Evolutionary conservation across 2,329 filamentous ascomycete genomes (phyloP).

Genomic region (Xylariaceae sp.): DNA sequence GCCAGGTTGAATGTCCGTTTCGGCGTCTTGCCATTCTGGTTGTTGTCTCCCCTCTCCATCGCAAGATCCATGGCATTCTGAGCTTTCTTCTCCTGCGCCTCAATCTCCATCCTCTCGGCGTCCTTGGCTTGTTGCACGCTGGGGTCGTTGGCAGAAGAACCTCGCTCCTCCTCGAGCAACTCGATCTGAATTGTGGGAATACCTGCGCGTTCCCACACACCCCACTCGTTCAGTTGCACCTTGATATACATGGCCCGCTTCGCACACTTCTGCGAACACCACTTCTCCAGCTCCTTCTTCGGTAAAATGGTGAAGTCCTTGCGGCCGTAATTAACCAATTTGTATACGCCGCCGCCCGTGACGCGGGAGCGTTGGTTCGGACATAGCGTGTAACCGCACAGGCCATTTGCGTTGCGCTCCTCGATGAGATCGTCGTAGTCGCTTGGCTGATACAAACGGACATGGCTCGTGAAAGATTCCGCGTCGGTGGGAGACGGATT

Average conservation of each 20-base stretch:
- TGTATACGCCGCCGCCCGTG: constrained; percentile 58
- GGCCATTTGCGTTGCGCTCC: constrained; percentile 77
- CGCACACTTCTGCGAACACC: constrained; percentile 79
- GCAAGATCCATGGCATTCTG: constrained; percentile 29
- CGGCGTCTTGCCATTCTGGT: constrained; percentile 29
- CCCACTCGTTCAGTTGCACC: constrained; percentile 79
- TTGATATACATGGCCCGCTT: constrained; percentile 77
- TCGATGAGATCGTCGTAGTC: constrained; percentile 87
- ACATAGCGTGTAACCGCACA: constrained; percentile 84
- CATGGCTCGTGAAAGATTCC: constrained; percentile 56
- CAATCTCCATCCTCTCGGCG: constrained; percentile 16
- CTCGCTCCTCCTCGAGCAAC: constrained; percentile 54
- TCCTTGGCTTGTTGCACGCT: constrained; percentile 14
- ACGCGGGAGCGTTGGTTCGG: constrained; percentile 54
- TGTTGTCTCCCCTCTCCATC: constrained; percentile 30
- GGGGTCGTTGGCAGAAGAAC: constrained; percentile 37
- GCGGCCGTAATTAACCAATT: constrained; percentile 51
- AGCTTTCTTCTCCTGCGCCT: constrained; percentile 22
- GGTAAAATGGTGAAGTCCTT: constrained; percentile 63
- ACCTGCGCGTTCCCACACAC: constrained; percentile 74
- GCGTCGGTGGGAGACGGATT: constrained; percentile 55
- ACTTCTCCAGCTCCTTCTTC: constrained; percentile 70
- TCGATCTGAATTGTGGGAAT: constrained; percentile 53
- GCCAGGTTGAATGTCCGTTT: constrained; percentile 41
- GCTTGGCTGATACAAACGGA: constrained; percentile 72